Evolutionary conservation across 352 stramenopile genomes (phyloP).

Genomic region (Phytophthora boehmeriae): DNA sequence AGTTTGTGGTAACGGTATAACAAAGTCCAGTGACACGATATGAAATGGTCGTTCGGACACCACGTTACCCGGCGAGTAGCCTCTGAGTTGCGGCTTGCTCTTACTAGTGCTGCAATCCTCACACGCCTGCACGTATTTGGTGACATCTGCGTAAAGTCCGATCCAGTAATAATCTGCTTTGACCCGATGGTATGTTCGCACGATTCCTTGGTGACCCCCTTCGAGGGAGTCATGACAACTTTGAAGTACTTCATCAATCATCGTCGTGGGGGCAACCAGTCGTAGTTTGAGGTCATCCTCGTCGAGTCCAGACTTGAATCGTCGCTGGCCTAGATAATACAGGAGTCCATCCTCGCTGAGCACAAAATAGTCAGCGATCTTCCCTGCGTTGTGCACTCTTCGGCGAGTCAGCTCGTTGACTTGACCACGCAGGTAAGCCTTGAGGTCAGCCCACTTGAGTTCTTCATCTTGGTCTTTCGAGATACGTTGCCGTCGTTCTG

Average conservation of each 20-base stretch:
- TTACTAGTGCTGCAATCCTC: constrained; percentile 9
- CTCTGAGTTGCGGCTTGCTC: constrained; percentile 3
- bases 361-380: too few species aligned
- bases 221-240: constrained; percentile 11
- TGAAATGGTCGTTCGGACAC: too few species aligned
- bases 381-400: too few species aligned
- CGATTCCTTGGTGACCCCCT: neutral
- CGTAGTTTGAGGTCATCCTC: neutral
- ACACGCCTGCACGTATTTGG: neutral
- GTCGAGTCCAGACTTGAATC: too few species aligned
- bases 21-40: too few species aligned
- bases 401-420: too few species aligned
- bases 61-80: constrained; percentile 5
- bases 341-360: constrained; percentile 5
- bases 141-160: constrained; percentile 5
- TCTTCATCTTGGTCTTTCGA: constrained; percentile 7
- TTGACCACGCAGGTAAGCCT: neutral
- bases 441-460: constrained; percentile 1
- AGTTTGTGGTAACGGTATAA: neutral
- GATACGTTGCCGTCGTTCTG: constrained; percentile 2
- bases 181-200: constrained; percentile 7
- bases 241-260: too few species aligned
- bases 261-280: constrained; percentile 6
- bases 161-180: constrained; percentile 12
- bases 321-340: neutral